Base-by-base conservation (phyloP, 208 protist species). In the Blechomonas ayalai region DNA sequence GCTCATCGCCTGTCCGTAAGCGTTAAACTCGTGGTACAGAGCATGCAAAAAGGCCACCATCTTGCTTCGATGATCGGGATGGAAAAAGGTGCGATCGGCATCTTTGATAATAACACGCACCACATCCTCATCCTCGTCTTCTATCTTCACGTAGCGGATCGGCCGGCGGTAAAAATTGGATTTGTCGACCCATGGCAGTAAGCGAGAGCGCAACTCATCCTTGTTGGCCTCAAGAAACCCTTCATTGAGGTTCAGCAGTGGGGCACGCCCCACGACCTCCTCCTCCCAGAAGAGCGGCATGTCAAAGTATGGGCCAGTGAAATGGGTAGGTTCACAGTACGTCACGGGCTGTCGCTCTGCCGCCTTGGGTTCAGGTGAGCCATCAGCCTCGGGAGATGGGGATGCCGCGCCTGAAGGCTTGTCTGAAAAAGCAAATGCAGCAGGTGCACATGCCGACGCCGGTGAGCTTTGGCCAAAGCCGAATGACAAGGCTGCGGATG, bases 91-190 rank as follows among this genome's bases (percentile, higher is more conserved):
- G 28, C 85, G 70, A 49, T 87, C 75, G 20, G 81, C 79, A 52
- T 93, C 85, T 48, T 93, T 93, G 53, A 93, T 93, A 33, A 93
- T 93, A n/a, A 93, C 82, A 15, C 85, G 85, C 65, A 86, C 65
- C 32, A 79, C 76, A 40, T 89, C 78, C 48, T 90, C 85, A 45
- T 93, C 85, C 20, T 79, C 66, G 58, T 90, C 76, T 18, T 77
- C 73, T 34, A 90, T 84, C 46, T 73, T 48, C 8, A 90, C 59
- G 68, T 92, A 92, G 46, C 66, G 16, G 22, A 92, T 48, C 6
- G 83, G 76, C 48, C 70, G 52, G 9, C 33, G 19, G 67, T 82
- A 83, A 54, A 92, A 92, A 22, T 10, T 12, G 24, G 73, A 62
- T 48, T 70, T 70, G 33, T 32, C 52, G 15, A 87, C 29, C 83